A percentile compares a stretch with the other conserved stretches of the same genome.
Evolutionary conservation across 345 rosid genomes (phyloP).

Genomic region (Streptanthus diversifolius): DNA sequence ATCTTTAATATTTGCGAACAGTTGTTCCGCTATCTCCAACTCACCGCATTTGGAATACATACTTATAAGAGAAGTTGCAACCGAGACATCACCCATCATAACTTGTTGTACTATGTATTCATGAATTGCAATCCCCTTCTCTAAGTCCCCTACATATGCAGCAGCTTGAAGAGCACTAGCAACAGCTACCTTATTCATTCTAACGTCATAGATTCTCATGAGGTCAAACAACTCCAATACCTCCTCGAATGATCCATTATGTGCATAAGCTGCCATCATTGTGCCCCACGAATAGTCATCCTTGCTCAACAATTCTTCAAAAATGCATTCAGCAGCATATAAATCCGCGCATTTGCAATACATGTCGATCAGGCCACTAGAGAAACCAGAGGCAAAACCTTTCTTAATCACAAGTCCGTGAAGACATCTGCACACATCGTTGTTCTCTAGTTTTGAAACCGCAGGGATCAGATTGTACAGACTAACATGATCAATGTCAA

Average conservation of each 20-base stretch:
- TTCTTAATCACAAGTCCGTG: slow-evolving; percentile 49
- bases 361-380: slow-evolving; percentile 54
- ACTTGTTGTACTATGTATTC: slow-evolving; percentile 35
- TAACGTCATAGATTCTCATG: slow-evolving; percentile 32
- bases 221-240: slow-evolving; percentile 45
- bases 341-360: slow-evolving; percentile 47
- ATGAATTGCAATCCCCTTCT: slow-evolving; percentile 41
- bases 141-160: slow-evolving; percentile 41
- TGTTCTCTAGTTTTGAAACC: slow-evolving; percentile 45
- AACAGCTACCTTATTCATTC: slow-evolving; percentile 42
- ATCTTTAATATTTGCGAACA: slow-evolving; percentile 35
- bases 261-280: slow-evolving; percentile 61
- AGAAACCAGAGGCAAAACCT: slow-evolving; percentile 38
- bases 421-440: slow-evolving; percentile 43
- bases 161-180: slow-evolving; percentile 53
- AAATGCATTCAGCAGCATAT: slow-evolving; percentile 38
- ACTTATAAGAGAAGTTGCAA: slow-evolving; percentile 50
- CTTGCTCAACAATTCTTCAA: slow-evolving; percentile 33
- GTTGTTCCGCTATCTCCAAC: slow-evolving; percentile 35
- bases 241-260: slow-evolving; percentile 40
- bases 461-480: slow-evolving; percentile 57
- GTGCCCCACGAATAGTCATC: slow-evolving; percentile 46
- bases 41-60: slow-evolving; percentile 63
- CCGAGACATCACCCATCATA: slow-evolving; percentile 38
- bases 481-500: slow-evolving; percentile 42